A percentile compares a stretch with the other conserved stretches of the same genome.
phyloP scores from a whole-genome alignment of 1,284 basidiomycete genomes.

The Rhodotorula sp. region DNA sequence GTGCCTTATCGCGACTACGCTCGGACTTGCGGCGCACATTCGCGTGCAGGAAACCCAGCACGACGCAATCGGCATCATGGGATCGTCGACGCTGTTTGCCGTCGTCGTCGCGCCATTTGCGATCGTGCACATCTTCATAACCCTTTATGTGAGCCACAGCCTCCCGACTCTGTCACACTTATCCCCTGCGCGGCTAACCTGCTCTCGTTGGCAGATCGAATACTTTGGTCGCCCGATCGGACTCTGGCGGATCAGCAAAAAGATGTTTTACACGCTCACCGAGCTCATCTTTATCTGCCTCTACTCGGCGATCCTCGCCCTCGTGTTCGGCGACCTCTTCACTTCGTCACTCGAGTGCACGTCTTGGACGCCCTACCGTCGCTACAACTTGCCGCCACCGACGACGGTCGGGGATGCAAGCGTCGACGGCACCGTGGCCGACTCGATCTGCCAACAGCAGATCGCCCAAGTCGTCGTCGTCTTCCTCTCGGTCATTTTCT shows the following conservation, averaged over 20 bases:
- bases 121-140: constrained; percentile 76
- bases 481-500: constrained; percentile 55
- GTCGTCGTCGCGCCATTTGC: constrained; percentile 83
- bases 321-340: constrained; percentile 87
- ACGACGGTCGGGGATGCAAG: constrained; percentile 60
- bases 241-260: constrained; percentile 66
- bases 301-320: constrained; percentile 84
- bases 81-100: constrained; percentile 74
- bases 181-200: neutral
- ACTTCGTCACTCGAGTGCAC: constrained; percentile 78
- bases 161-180: too few species aligned
- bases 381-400: constrained; percentile 53
- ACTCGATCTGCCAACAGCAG: constrained; percentile 66
- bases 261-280: constrained; percentile 44
- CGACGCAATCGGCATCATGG: constrained; percentile 65
- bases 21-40: constrained; percentile 76
- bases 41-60: constrained; percentile 59
- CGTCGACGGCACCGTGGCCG: constrained; percentile 56
- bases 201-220: constrained; percentile 60
- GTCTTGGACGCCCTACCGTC: constrained; percentile 45
- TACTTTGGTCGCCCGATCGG: constrained; percentile 88
- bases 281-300: constrained; percentile 80
- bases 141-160: constrained; percentile 54
- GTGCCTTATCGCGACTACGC: constrained; percentile 71
- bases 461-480: constrained; percentile 66